Conservation (phyloP, 208 protist genomes). For the Leishmania aethiopica region DNA sequence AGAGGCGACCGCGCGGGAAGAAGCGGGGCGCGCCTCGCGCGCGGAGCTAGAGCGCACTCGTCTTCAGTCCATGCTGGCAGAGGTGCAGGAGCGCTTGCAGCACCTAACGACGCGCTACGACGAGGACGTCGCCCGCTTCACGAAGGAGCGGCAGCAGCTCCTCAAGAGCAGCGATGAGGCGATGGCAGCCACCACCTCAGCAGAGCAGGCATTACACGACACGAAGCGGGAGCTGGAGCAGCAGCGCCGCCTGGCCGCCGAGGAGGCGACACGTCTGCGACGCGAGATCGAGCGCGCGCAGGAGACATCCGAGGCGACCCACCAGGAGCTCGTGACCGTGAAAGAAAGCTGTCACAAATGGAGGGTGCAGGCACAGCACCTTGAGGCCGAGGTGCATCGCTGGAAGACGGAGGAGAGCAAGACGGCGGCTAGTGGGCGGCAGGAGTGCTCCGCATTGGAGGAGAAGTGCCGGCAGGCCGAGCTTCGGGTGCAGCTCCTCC, state of each 20-base stretch:
- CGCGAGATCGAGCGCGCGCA: slow-evolving; percentile 25
- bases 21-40: slow-evolving; percentile 38
- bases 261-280: slow-evolving; percentile 28
- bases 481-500: slow-evolving; percentile 38
- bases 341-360: slow-evolving; percentile 31
- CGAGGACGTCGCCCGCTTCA: slow-evolving; percentile 52
- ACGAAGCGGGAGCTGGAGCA: slow-evolving; percentile 27
- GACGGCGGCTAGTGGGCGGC: slow-evolving; percentile 35
- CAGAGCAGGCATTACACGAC: slow-evolving; percentile 42
- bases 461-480: slow-evolving; percentile 40
- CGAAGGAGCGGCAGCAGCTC: slow-evolving; percentile 43
- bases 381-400: slow-evolving; percentile 45
- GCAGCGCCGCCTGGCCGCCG: slow-evolving; percentile 33
- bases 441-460: slow-evolving; percentile 40
- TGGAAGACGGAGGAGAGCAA: slow-evolving; percentile 56
- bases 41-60: slow-evolving; percentile 66
- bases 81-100: slow-evolving; percentile 64
- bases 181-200: slow-evolving; percentile 10
- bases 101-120: slow-evolving; percentile 35
- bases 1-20: slow-evolving; percentile 60
- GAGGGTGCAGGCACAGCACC: slow-evolving; percentile 32
- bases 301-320: slow-evolving; percentile 11
- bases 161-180: slow-evolving; percentile 47
- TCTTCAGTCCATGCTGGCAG: slow-evolving; percentile 61
- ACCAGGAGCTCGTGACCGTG: slow-evolving; percentile 14